Base-by-base conservation (phyloP, 306 rosid species). In the Prunus kanzakura region DNA sequence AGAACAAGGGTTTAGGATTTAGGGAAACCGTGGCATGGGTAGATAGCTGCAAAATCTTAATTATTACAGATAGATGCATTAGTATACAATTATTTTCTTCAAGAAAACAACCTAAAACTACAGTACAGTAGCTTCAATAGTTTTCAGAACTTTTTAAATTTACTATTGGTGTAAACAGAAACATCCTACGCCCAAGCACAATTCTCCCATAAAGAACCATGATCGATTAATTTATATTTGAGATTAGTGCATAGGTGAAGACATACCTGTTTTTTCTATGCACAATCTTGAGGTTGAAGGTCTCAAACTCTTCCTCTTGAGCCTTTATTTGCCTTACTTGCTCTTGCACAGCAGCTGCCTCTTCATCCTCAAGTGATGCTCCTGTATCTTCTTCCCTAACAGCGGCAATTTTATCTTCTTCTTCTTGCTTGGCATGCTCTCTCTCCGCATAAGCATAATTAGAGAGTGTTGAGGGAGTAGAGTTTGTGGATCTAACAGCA, bases 341-440 rank as follows among this genome's bases (percentile, higher is more conserved):
- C 89, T 92, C 99, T 87, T 96, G 99, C 76, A 96, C 96, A 66
- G 98, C 99, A 71, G 97, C 96, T 47, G 95, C 92, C 84, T 96
- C 99, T 81, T 96, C 99, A 71, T 96, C 99, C 71, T 96, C 99
- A 22, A 91, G 89, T 64, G 87, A 89, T 64, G 91, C 86, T 55
- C 80, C 96, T 4, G 90, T 50, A 78, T 96, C 97, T 78, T 92
- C 96, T 64, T 92, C 93, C 93, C 91, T 86, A 43, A 78, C 85
- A 80, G 84, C 29, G 30, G 82, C 84, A 79, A 72, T 72, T 76
- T 91, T 88, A 75, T 88, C 95, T 65, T 88, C 91, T 79, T 89
- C 91, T 78, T 92, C 99, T 86, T 69, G 86, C 84, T 82, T 88
- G 60, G 74, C 87, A 69, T 71, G 93, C 78, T 77, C 94, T 82